Conservation (phyloP, 495 filamentous ascomycete species). For the Apiosordaria backusii region DNA sequence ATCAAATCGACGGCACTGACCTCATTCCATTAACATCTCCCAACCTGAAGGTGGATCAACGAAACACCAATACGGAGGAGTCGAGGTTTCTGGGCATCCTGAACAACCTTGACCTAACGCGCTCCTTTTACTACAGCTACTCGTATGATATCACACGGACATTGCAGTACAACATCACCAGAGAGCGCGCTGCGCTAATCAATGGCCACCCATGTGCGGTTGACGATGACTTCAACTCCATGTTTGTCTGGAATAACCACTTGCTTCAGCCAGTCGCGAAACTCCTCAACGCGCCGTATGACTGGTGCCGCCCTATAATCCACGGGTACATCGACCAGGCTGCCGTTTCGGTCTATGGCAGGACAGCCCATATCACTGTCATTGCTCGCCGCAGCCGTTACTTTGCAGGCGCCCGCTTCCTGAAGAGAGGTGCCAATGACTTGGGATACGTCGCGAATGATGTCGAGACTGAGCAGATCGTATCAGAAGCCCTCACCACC, state of each 20-base stretch:
- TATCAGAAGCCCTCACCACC: slow-evolving; percentile 87
- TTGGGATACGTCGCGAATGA: slow-evolving; percentile 96
- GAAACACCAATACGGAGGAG: slow-evolving; percentile 82
- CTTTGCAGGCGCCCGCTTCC: slow-evolving; percentile 90
- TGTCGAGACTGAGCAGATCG: slow-evolving; percentile 99
- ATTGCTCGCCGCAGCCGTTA: slow-evolving; percentile 89
- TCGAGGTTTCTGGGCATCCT: slow-evolving; percentile 83
- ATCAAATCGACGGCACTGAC: slow-evolving; percentile 94
- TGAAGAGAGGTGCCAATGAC: slow-evolving; percentile 95
- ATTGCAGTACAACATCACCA: slow-evolving; percentile 86
- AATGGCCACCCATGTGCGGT: slow-evolving; percentile 57
- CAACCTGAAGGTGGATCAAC: slow-evolving; percentile 67
- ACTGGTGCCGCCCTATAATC: slow-evolving; percentile 95
- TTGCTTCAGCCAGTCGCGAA: slow-evolving; percentile 72
- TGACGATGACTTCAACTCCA: slow-evolving; percentile 73
- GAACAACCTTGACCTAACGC: slow-evolving; percentile 81
- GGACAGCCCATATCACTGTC: slow-evolving; percentile 83
- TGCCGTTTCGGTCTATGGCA: slow-evolving; percentile 77
- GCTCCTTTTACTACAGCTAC: slow-evolving; percentile 97
- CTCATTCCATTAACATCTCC: slow-evolving; percentile 77
- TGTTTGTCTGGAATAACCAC: slow-evolving; percentile 98
- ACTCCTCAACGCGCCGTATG: slow-evolving; percentile 72
- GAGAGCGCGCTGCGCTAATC: slow-evolving; percentile 65
- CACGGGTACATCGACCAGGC: slow-evolving; percentile 95
- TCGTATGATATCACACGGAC: slow-evolving; percentile 94